These are phyloP conservation scores for Panicum hallii DNA, from an alignment of 202 grass and related monocot species.

Conservation along the genomic window DNA sequence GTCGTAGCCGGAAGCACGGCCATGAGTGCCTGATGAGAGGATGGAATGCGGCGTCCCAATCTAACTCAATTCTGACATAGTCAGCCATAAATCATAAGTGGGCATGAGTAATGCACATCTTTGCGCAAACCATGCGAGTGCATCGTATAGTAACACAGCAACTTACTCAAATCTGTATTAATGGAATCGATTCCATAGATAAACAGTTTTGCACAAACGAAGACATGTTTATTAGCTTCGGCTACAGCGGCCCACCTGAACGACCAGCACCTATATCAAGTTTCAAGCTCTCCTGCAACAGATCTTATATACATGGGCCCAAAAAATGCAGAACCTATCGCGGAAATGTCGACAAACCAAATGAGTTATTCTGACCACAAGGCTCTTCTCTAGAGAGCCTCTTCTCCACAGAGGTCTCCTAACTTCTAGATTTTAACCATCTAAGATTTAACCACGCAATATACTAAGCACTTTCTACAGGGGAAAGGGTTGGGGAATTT, in stretches of 20 bases:
- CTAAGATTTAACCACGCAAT: neutral
- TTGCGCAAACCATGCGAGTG: neutral
- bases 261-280: conserved; percentile 21
- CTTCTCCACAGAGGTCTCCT: conserved; percentile 30
- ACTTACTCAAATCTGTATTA: neutral
- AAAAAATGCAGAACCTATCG: conserved; percentile 42
- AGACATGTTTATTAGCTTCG: conserved; percentile 47
- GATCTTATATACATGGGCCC: conserved; percentile 48
- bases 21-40: too few relatives aligned
- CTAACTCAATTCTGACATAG: too few relatives aligned
- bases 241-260: conserved; percentile 34
- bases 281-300: conserved; percentile 1
- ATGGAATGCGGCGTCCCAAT: too few relatives aligned
- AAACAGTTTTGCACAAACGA: conserved; percentile 37
- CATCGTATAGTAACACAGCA: neutral
- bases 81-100: too few relatives aligned
- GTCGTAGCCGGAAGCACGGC: too few relatives aligned
- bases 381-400: neutral
- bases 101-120: neutral
- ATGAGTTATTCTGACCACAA: conserved; percentile 16
- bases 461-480: conserved; percentile 27
- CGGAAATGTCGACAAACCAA: conserved; percentile 30
- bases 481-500: conserved; percentile 29
- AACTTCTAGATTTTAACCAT: conserved; percentile 15
- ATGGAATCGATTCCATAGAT: neutral